phyloP scores from a whole-genome alignment of 306 rosid genomes.

The Vachellia collinsii region DNA sequence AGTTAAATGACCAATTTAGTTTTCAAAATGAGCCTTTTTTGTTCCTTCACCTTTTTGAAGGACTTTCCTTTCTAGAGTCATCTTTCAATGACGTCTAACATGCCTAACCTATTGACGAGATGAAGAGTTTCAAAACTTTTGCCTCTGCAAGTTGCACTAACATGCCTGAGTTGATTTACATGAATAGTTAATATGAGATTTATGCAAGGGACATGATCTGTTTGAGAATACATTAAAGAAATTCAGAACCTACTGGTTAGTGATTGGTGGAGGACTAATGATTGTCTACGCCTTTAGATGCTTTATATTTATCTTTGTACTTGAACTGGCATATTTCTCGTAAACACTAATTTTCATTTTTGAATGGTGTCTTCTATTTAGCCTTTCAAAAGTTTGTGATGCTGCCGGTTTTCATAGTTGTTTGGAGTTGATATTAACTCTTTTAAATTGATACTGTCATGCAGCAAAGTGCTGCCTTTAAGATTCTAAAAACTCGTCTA shows the following conservation, averaged over 20 bases:
- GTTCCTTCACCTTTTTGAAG: too few relatives aligned
- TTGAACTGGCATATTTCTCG: not conserved
- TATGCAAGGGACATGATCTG: not conserved
- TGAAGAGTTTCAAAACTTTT: not conserved
- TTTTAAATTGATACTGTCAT: conserved; percentile 27
- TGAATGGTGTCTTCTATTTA: not conserved
- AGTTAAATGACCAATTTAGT: too few relatives aligned
- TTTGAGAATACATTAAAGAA: not conserved
- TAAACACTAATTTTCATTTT: not conserved
- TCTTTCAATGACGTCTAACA: not conserved
- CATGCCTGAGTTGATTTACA: not conserved
- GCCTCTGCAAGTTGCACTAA: not conserved
- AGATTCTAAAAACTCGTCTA: conserved; percentile 78
- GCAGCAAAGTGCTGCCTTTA: conserved; percentile 99
- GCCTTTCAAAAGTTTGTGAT: not conserved
- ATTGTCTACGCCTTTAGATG: conserved; percentile 9
- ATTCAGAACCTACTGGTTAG: conserved; percentile 4
- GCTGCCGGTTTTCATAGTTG: not conserved
- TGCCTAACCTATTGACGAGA: not conserved
- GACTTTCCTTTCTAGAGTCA: not conserved
- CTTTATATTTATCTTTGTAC: not conserved
- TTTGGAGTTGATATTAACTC: conserved; percentile 32
- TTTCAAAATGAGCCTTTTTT: too few relatives aligned
- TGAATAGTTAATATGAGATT: not conserved
- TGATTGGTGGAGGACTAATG: not conserved